Percentiles rank a stretch among this genome's conserved stretches.
phyloP scores from a whole-genome alignment of 805 yeast species.

The Kockiozyma suomiensis region DNA sequence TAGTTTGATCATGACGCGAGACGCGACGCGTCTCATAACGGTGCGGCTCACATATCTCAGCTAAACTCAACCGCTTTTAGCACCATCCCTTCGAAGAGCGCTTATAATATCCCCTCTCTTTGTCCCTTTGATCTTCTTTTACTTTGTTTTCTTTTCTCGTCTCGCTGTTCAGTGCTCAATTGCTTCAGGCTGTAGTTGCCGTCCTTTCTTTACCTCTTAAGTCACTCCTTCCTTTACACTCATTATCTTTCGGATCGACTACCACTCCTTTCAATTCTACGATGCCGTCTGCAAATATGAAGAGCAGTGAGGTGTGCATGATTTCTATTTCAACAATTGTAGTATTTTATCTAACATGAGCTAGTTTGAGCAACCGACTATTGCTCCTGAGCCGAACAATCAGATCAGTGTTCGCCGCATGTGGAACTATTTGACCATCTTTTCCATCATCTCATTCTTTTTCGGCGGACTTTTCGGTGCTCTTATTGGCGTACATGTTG shows the following conservation, averaged over 20 bases:
- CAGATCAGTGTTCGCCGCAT: constrained; percentile 1
- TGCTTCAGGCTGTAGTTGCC: background rate
- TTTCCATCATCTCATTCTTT: constrained; percentile 3
- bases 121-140: background rate
- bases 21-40: constrained; percentile 5
- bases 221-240: background rate
- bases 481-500: constrained; percentile 7
- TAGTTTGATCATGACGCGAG: background rate
- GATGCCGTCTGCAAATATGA: background rate
- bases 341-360: background rate
- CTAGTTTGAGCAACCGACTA: background rate
- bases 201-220: background rate
- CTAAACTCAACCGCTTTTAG: background rate
- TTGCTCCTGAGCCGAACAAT: background rate
- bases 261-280: background rate
- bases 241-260: background rate
- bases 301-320: background rate
- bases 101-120: background rate
- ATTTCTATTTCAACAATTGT: too few relatives aligned
- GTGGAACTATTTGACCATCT: constrained; percentile 7
- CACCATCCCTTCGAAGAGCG: background rate
- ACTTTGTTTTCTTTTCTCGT: background rate
- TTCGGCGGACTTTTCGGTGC: constrained; percentile 10
- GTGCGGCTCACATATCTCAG: constrained; percentile 5
- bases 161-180: background rate